Evolutionary conservation across 2,329 filamentous ascomycete species (phyloP).

Genomic region (Uncinocarpus reesii): DNA sequence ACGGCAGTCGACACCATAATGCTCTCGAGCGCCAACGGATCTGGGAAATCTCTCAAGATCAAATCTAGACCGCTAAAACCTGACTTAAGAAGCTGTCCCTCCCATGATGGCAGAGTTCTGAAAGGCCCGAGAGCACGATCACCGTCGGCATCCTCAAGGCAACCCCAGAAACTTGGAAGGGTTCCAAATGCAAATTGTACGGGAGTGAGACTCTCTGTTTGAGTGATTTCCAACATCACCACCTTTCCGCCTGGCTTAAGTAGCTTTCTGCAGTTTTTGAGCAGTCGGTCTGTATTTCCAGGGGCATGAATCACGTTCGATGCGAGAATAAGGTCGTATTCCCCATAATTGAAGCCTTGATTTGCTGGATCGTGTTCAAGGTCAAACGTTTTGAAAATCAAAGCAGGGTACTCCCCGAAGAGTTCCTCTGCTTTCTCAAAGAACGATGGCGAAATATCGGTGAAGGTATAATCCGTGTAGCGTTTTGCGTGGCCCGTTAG

Average conservation of each 20-base stretch:
- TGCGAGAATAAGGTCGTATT: conserved; percentile 12
- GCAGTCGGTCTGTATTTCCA: neutral
- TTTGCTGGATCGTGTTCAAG: neutral
- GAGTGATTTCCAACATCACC: neutral
- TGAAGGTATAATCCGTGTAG: conserved; percentile 21
- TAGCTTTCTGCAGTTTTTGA: conserved; percentile 1
- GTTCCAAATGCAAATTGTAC: too few species aligned
- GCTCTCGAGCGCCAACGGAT: too few species aligned
- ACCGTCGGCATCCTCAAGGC: too few species aligned
- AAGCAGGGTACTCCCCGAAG: neutral
- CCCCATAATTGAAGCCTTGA: conserved; percentile 7
- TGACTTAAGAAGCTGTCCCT: neutral
- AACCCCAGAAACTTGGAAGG: too few species aligned
- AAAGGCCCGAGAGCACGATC: neutral
- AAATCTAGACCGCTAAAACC: too few species aligned
- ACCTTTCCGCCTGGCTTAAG: neutral
- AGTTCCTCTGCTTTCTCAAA: conserved; percentile 25
- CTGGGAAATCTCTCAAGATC: too few species aligned
- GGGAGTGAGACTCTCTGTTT: too few species aligned
- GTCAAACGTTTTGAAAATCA: conserved; percentile 1
- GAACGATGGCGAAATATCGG: conserved; percentile 38
- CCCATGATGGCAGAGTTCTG: neutral
- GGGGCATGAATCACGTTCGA: conserved; percentile 10
- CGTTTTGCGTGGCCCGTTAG: neutral
- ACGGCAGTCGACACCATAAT: too few species aligned